Base-by-base conservation (phyloP, 345 rosid species). In the Citrus sp. region DNA sequence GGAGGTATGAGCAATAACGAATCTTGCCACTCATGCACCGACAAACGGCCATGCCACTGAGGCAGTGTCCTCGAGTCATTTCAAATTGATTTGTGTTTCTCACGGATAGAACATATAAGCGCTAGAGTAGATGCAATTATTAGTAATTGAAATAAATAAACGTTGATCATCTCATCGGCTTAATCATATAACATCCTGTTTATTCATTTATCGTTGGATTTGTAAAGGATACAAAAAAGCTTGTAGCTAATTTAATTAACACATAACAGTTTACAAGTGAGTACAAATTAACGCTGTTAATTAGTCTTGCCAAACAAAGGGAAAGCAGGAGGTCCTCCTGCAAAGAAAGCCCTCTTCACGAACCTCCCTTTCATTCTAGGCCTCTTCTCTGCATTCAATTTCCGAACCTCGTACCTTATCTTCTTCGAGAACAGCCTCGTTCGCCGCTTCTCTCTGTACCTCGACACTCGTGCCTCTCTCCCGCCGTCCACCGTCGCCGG, bases 361-460 rank as follows among this genome's bases (percentile, higher is more conserved):
- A 96, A 96, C 79, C 99, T 89, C 70, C 99, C 99, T 83, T 96
- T 96, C 97, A 96, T 92, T 77, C 99, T 77, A 7, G 99, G 99
- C 89, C 97, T 92, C 84, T 92, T 92, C 89, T 96, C 98, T 0
- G 99, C 99, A 70, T 96, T 89, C 85, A 92, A 30, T 79, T 92
- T 96, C 74, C 99, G 87, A 16, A 95, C 99, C 82, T 96, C 97
- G 82, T 93, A 96, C 85, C 99, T 86, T 84, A 92, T 96, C 87
- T 94, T 96, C 92, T 93, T 92, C 0, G 99, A 91, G 81, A 96
- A 96, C 89, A 92, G 59, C 74, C 99, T 94, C 16, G 90, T 96
- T 77, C 95, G 86, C 71, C 97, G 75, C 85, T 96, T 96, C 82
- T 94, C 98, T 78, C 95, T 84, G 81, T 96, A 96, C 79, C 98